Base-by-base conservation (phyloP, 257 asterid species). In the Vinca minor region DNA sequence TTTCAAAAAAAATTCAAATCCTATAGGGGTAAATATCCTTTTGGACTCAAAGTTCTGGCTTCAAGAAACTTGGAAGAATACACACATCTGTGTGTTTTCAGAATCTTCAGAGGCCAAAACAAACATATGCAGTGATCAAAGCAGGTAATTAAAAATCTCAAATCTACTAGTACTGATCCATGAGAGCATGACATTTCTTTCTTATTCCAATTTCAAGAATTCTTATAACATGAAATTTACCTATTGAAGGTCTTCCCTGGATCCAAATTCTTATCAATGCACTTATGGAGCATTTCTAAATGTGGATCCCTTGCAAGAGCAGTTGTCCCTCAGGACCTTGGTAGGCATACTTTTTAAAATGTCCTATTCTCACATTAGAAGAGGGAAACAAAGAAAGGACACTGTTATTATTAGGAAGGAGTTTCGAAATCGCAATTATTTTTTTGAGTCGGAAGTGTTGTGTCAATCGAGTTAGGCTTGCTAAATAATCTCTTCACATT, bases 91-190 rank as follows among this genome's bases (percentile, higher is more conserved):
- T 84, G 26, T 82, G n/a, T 79, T 63, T 84, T 82, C 5, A 74
- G 75, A 49, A 23, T 82, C 44, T 74, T 77, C 67, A 80, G 64
- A 65, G 62, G 52, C 10, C 12, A 62, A 8, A 70, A 18, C 47
- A 79, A 69, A 53, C 63, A 59, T 84, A 84, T 79, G 87, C 49
- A 74, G 76, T 62, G 87, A 84, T 59, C 90, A 78, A 65, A 77
- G 80, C 80, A 81, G 83, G 89, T 78, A n/a, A n/a, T n/a, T n/a
- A n/a, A n/a, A 55, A 20, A 13, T 29, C 29, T 17, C 12, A n/a
- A 9, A 13, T 10, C 1, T 54, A 17, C 26, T 45, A 26, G 17
- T 7, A 8, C 23, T 32, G 5, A 15, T 36, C 13, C n/a, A n/a
- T n/a, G n/a, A n/a, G n/a, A n/a, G n/a, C 7, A 32, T 57, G 4